Base-by-base conservation (phyloP, 2,329 filamentous ascomycete species). In the Ustilaginoidea virens region DNA sequence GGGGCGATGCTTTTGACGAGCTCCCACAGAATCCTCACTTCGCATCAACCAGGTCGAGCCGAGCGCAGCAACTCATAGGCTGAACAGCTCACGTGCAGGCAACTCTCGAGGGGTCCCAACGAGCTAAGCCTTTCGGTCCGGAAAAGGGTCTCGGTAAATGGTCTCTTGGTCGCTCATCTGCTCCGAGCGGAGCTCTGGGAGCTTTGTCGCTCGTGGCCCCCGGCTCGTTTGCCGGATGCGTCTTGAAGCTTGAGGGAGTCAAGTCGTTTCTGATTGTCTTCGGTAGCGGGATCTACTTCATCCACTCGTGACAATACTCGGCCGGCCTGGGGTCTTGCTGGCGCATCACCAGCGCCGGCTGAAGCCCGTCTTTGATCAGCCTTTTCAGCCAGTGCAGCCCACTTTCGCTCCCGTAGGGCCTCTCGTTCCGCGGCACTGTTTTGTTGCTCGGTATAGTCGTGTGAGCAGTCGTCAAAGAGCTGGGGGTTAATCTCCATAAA, bases 401-500 rank as follows among this genome's bases (percentile, higher is more conserved):
- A 98, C 49, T 87, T 85, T 40, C 75, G 74, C 52, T 92, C 76
- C 39, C 90, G 74, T 37, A 74, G 66, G 39, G 78, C 74, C 53
- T 94, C 79, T 32, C 86, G 74, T 35, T 82, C 72, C n/a, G 80
- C 75, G 4, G 86, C 83, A 38, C 73, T 90, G 55, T 92, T 92
- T 56, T 96, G 87, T 45, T 90, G 79, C 53, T 96, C 87, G 5
- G 86, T 92, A 56, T 98, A 98, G 39, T 96, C 86, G 48, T 94
- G 87, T 20, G 90, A 94, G 58, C 90, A 98, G 49, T 98, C 90
- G 44, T 98, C 90, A 45, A 98, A 98, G 14, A 98, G 70, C 52
- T 94, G 86, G 7, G 90, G 90, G 52, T 96, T 96, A 47, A 98
- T 94, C 53, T 98, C 90, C 90, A 98, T 98, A 56, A 98, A 98